A percentile compares a stretch with the other conserved stretches of the same genome.
Evolutionary conservation across 179 eudicot genomes (phyloP).

Genomic region (Spinacia oleracea): DNA sequence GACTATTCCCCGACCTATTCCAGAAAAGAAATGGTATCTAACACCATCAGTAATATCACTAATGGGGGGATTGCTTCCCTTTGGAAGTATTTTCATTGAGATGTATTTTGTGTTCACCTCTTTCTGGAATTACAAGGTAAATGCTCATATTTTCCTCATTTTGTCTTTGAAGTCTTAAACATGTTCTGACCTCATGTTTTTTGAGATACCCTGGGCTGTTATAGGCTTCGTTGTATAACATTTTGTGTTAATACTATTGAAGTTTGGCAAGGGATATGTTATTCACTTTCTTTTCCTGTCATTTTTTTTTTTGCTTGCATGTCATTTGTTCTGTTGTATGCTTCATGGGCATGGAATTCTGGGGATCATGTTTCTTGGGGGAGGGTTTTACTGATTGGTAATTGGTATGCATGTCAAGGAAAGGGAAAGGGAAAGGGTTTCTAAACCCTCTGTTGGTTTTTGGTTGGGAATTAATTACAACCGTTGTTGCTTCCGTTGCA

Average conservation of each 20-base stretch:
- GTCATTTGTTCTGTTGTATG: not conserved
- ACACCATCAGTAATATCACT: slow-evolving; percentile 78
- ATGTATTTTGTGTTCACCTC: slow-evolving; percentile 96
- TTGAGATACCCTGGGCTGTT: not conserved
- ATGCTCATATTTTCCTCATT: not conserved
- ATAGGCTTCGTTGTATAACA: not conserved
- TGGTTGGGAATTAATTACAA: too few relatives aligned
- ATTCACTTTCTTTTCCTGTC: not conserved
- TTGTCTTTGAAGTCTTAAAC: not conserved
- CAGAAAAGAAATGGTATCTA: slow-evolving; percentile 93
- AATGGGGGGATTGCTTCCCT: slow-evolving; percentile 92
- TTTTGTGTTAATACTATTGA: not conserved
- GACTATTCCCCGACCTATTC: slow-evolving; percentile 95
- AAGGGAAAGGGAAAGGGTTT: not conserved
- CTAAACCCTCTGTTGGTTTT: too few relatives aligned
- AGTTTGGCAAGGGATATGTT: not conserved
- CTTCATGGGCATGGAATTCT: not conserved
- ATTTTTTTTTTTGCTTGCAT: not conserved
- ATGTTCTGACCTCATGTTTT: not conserved
- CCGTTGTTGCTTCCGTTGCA: not conserved
- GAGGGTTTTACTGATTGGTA: not conserved
- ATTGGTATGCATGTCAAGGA: not conserved
- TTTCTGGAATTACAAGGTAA: slow-evolving; percentile 96
- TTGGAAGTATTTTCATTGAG: slow-evolving; percentile 83
- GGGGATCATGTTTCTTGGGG: not conserved